These are phyloP conservation scores for Crithidia fasciculata DNA, from an alignment of 208 protist species.

Conservation along the genomic window DNA sequence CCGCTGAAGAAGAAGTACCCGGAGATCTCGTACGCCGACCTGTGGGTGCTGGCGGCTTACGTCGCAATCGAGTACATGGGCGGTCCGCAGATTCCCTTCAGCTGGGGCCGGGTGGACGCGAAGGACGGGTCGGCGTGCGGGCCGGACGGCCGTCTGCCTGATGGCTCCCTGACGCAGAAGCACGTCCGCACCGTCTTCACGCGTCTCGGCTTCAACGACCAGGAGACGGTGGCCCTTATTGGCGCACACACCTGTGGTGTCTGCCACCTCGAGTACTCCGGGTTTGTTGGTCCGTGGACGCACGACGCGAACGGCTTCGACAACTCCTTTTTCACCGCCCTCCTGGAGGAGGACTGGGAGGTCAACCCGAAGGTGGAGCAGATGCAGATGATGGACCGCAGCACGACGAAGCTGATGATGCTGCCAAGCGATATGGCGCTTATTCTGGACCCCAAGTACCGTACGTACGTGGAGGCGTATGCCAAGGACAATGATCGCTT, in stretches of 20 bases:
- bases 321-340: constrained; percentile 91
- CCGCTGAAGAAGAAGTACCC: constrained; percentile 88
- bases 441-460: constrained; percentile 82
- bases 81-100: constrained; percentile 86
- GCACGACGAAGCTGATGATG: constrained; percentile 93
- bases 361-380: constrained; percentile 53
- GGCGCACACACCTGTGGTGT: constrained; percentile 93
- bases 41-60: constrained; percentile 90
- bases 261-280: constrained; percentile 83
- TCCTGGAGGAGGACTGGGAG: constrained; percentile 89
- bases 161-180: constrained; percentile 70
- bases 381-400: constrained; percentile 84
- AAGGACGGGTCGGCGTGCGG: constrained; percentile 70
- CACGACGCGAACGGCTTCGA: constrained; percentile 88
- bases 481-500: constrained; percentile 92
- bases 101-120: constrained; percentile 84
- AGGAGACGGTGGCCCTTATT: constrained; percentile 93
- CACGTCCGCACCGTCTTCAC: constrained; percentile 91
- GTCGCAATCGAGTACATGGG: constrained; percentile 94
- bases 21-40: constrained; percentile 92
- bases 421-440: constrained; percentile 89
- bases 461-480: constrained; percentile 85
- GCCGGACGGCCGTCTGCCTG: constrained; percentile 89
- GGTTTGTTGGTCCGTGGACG: constrained; percentile 93
- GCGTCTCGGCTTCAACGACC: constrained; percentile 93